A percentile compares a stretch with the other conserved stretches of the same genome.
Evolutionary conservation across 768 basidiomycete genomes (phyloP).

Genomic region (Kwoniella bestiolae): DNA sequence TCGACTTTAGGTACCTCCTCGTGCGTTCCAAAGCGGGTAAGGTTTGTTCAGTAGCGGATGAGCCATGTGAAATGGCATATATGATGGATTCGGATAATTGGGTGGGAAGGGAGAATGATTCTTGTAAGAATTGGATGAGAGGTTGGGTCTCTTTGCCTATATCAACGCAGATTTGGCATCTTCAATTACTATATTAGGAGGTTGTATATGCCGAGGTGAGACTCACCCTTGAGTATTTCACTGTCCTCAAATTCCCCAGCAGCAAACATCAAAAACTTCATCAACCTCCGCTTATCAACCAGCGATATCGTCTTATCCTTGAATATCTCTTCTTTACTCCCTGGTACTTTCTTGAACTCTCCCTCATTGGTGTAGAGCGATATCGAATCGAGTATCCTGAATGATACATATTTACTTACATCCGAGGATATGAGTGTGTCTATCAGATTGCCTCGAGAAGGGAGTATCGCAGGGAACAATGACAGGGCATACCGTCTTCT

Average conservation of each 20-base stretch:
- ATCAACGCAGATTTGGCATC: too few relatives aligned
- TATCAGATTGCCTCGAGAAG: constrained; percentile 77
- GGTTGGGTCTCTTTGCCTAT: constrained; percentile 64
- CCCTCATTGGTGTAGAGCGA: constrained; percentile 60
- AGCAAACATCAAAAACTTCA: constrained; percentile 87
- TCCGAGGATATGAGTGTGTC: constrained; percentile 77
- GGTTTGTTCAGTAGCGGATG: constrained; percentile 66
- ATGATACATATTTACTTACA: constrained; percentile 88
- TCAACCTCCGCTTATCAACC: constrained; percentile 83
- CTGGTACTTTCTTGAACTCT: constrained; percentile 70
- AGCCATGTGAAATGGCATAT: constrained; percentile 78
- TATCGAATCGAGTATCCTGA: constrained; percentile 69
- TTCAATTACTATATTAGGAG: too few relatives aligned
- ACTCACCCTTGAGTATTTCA: constrained; percentile 40
- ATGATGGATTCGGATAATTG: constrained; percentile 68
- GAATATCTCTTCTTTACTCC: constrained; percentile 91
- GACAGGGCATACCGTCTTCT: constrained; percentile 79
- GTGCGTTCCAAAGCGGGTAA: constrained; percentile 71
- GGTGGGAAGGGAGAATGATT: constrained; percentile 68
- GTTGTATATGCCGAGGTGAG: too few relatives aligned
- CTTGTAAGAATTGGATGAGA: constrained; percentile 69
- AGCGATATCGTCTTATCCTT: constrained; percentile 76
- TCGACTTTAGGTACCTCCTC: constrained; percentile 72
- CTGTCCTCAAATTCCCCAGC: constrained; percentile 70
- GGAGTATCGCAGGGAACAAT: constrained; percentile 79